Evolutionary conservation across 129 eudicot genomes (phyloP), one percentile per base, ranked within the genome.

Genomic region (Calendula officinalis): DNA sequence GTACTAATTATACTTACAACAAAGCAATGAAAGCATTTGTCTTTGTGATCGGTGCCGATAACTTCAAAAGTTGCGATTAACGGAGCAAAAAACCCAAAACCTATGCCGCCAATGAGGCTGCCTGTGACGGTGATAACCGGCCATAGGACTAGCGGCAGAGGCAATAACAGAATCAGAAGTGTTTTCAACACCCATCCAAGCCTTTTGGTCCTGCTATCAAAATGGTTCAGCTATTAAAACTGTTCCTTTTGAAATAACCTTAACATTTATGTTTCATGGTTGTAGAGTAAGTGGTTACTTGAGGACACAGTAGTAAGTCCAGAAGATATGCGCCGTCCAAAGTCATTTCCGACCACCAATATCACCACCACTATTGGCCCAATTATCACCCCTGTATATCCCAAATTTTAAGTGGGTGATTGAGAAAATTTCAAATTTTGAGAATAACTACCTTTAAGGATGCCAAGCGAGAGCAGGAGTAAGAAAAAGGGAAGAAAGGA

Each of bases 21-120:
- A 45, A 87, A 74, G 79, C 98, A 91, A 48, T 88, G 96, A 62
- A 73, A 70, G 51, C 58, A 76, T 71, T 91, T 91, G 47, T 83
- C 84, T 53, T 76, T 32, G 35, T 60, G 81, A 66, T 70, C 69
- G 2, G 60, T 73, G 56, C 89, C 89, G 7, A 79, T 82, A 73
- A 88, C 88, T 80, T 91, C 96, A 58, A 91, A 91, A n/a, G 96
- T 87, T 39, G 98, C 95, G 57, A 91, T 77, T 61, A 91, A 72
- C 6, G 96, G 96, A 41, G 95, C 81, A 11, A 87, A 87, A 60
- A 80, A 91, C 5, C 98, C 98, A 44, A 75, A 87, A 2, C 82
- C 98, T 43, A 87, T 46, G 14, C 95, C 82, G 17, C 96, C 98
- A 3, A 91, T 68, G 10, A 91, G 70, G 77, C 96, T 91, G 39